Evolutionary conservation across 2,329 filamentous ascomycete genomes (phyloP).

Genomic region (Falciphora oryzae): DNA sequence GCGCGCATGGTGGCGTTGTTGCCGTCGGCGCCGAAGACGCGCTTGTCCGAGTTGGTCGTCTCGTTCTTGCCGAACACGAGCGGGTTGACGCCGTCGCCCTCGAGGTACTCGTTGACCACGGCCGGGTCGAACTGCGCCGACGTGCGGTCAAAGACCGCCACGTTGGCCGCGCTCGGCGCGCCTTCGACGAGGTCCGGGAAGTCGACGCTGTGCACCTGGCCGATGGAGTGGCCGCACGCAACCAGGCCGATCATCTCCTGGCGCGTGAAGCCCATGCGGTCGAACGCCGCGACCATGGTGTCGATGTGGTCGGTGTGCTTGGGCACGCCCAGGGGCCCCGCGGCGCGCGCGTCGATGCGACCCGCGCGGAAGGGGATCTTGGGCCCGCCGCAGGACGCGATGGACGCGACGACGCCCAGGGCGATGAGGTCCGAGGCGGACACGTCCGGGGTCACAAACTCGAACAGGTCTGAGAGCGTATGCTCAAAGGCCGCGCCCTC

Average conservation of each 20-base stretch:
- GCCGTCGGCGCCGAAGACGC: conserved; percentile 37
- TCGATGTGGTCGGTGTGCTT: conserved; percentile 48
- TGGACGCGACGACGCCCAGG: conserved; percentile 50
- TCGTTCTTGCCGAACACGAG: conserved; percentile 46
- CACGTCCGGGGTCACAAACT: conserved; percentile 44
- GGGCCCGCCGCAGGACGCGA: conserved; percentile 53
- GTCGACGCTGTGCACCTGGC: conserved; percentile 49
- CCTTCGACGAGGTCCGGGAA: conserved; percentile 29
- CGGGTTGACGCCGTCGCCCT: conserved; percentile 46
- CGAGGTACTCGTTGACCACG: conserved; percentile 51
- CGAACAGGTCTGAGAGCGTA: conserved; percentile 47
- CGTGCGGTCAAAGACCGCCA: conserved; percentile 37
- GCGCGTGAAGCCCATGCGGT: conserved; percentile 49
- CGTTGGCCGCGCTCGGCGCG: conserved; percentile 32
- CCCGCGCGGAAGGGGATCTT: conserved; percentile 47
- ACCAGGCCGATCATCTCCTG: conserved; percentile 55
- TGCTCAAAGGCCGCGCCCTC: conserved; percentile 48
- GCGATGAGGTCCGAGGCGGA: conserved; percentile 54
- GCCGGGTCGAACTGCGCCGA: conserved; percentile 47
- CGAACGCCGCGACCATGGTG: conserved; percentile 49
- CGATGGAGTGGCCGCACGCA: conserved; percentile 57
- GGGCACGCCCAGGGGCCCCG: conserved; percentile 46
- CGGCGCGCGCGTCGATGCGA: conserved; percentile 45
- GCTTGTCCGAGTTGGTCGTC: conserved; percentile 39
- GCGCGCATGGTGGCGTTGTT: conserved; percentile 49